Evolutionary conservation across 176 grass and related monocot genomes (phyloP).

Genomic region (Microstegium vimineum): DNA sequence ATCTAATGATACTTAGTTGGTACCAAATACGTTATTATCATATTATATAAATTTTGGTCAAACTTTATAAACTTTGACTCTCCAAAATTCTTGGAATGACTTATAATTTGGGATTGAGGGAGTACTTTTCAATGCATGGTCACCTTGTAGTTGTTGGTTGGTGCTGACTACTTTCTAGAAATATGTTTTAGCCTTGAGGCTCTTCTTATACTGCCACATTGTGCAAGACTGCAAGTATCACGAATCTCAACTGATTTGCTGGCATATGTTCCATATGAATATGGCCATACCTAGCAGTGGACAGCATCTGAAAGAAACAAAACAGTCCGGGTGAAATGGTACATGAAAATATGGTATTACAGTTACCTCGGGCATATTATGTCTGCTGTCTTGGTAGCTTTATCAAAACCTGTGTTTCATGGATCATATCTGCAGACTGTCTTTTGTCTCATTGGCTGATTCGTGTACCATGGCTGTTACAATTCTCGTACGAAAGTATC

Average conservation of each 20-base stretch:
- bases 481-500: background rate
- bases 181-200: background rate
- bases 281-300: background rate
- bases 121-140: background rate
- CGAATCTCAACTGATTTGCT: background rate
- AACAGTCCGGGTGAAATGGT: background rate
- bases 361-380: background rate
- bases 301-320: background rate
- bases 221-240: background rate
- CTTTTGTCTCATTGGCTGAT: background rate
- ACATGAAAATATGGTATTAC: background rate
- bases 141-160: background rate
- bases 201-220: background rate
- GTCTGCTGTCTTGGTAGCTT: background rate
- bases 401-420: background rate
- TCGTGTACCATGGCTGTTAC: background rate
- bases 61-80: no score
- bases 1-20: no score
- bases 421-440: conserved; percentile 8
- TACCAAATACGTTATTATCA: no score
- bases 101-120: no score
- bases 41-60: no score
- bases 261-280: background rate
- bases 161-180: conserved; percentile 9
- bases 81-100: no score